Evolutionary conservation across 2,329 filamentous ascomycete genomes (phyloP).

Genomic region (Dactylellina cionopaga): DNA sequence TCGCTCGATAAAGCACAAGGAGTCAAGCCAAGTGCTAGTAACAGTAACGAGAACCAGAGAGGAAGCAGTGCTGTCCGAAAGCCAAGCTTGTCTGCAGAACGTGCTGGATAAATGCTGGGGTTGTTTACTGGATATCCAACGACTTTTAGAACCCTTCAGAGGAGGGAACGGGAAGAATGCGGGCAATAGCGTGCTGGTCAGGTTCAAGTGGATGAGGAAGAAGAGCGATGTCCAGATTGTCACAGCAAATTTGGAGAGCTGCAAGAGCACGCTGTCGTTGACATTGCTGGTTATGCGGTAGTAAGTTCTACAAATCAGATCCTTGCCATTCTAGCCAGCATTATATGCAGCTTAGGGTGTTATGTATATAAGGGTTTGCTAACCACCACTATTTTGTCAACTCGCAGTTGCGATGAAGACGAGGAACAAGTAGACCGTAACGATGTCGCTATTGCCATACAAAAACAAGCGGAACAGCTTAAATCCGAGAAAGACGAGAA

Average conservation of each 20-base stretch:
- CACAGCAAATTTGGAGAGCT: slow-evolving; percentile 41
- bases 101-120: slow-evolving; percentile 50
- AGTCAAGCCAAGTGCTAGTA: background rate
- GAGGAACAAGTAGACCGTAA: slow-evolving; percentile 26
- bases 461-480: slow-evolving; percentile 34
- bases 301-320: slow-evolving; percentile 34
- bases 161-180: background rate
- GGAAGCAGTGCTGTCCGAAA: slow-evolving; percentile 39
- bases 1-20: slow-evolving; percentile 1
- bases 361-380: too few species aligned
- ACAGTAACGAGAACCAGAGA: background rate
- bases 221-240: slow-evolving; percentile 37
- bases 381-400: too few species aligned
- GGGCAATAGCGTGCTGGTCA: slow-evolving; percentile 16
- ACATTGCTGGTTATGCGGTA: slow-evolving; percentile 47
- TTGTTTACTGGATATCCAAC: slow-evolving; percentile 43
- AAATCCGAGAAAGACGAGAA: slow-evolving; percentile 46
- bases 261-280: slow-evolving; percentile 48
- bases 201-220: slow-evolving; percentile 50
- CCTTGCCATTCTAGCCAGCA: too few species aligned
- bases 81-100: slow-evolving; percentile 47
- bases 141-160: slow-evolving; percentile 41
- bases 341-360: too few species aligned
- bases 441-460: slow-evolving; percentile 42
- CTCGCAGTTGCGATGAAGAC: slow-evolving; percentile 33